Evolutionary conservation across 2,329 filamentous ascomycete genomes (phyloP).

Genomic region (Fusarium buharicum): DNA sequence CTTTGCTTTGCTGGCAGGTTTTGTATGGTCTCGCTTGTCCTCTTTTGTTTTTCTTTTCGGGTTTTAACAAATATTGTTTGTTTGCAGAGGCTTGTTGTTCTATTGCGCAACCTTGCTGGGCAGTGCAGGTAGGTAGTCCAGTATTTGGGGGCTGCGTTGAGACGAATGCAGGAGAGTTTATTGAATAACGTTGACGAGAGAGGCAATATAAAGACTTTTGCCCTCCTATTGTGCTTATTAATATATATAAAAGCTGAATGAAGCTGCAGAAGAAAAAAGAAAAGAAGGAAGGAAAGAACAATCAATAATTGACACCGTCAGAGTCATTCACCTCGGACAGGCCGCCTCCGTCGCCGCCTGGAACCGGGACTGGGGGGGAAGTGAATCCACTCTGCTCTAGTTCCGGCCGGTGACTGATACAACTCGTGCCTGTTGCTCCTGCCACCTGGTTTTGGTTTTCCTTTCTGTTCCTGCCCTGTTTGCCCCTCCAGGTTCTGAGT

Average conservation of each 20-base stretch:
- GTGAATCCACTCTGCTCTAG: conserved; percentile 21
- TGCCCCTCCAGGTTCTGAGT: conserved; percentile 19
- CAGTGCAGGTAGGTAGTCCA: no score
- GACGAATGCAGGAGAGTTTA: background rate
- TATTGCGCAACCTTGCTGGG: no score
- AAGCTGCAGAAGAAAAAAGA: background rate
- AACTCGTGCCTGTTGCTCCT: conserved; percentile 9
- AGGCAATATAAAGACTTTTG: background rate
- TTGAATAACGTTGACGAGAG: background rate
- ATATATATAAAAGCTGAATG: background rate
- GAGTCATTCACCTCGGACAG: conserved; percentile 32
- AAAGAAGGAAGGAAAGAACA: background rate
- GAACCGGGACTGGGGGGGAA: conserved; percentile 27
- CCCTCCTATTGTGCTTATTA: background rate
- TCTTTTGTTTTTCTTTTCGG: background rate
- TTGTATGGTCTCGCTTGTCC: background rate
- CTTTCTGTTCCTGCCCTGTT: conserved; percentile 18
- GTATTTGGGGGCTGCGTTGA: no score
- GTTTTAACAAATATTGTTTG: conserved; percentile 4
- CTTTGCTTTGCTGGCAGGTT: conserved; percentile 22
- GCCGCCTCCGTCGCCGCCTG: conserved; percentile 19
- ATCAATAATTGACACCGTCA: background rate
- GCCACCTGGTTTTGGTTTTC: conserved; percentile 15
- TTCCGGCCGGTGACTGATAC: conserved; percentile 19
- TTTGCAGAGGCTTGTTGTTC: no score